phyloP scores from a whole-genome alignment of 2,329 filamentous ascomycete species.

The Nakataea oryzae region DNA sequence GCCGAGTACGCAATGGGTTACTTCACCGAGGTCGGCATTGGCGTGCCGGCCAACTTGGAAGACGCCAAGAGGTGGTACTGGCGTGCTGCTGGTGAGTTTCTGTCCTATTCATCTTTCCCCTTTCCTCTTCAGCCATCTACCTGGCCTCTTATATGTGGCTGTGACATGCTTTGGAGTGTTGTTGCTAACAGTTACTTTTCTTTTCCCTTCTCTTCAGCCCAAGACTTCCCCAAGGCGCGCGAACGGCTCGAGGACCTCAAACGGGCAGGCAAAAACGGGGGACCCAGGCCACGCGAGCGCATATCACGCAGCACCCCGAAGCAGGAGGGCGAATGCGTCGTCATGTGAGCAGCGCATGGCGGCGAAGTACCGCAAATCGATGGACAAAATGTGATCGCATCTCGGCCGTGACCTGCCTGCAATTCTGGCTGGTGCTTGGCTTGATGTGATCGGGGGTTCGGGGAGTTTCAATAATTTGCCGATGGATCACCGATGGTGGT shows the following conservation, averaged over 20 bases:
- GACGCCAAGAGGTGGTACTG: slow-evolving; percentile 99
- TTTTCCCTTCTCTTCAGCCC: slow-evolving; percentile 45
- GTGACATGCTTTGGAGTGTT: slow-evolving; percentile 11
- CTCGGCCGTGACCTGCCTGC: not conserved
- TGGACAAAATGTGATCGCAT: not conserved
- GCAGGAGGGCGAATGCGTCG: slow-evolving; percentile 76
- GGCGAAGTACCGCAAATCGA: not conserved
- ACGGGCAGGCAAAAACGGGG: slow-evolving; percentile 59
- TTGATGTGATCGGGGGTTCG: not conserved
- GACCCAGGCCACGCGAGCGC: slow-evolving; percentile 60
- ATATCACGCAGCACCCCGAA: slow-evolving; percentile 76
- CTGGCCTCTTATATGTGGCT: slow-evolving; percentile 10
- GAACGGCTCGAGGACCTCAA: slow-evolving; percentile 90
- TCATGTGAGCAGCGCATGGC: slow-evolving; percentile 53
- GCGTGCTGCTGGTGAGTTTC: slow-evolving; percentile 79
- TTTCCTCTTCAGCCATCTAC: not conserved
- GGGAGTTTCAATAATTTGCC: not conserved
- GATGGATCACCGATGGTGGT: not conserved
- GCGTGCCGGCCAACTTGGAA: slow-evolving; percentile 73
- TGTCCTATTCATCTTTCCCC: slow-evolving; percentile 23
- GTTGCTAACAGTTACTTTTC: not conserved
- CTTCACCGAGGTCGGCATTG: slow-evolving; percentile 92
- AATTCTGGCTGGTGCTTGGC: not conserved
- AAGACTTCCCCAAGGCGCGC: slow-evolving; percentile 88
- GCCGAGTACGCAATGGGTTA: slow-evolving; percentile 98